Evolutionary conservation across 441 rosid species (phyloP).

Genomic region (California macrophylla): DNA sequence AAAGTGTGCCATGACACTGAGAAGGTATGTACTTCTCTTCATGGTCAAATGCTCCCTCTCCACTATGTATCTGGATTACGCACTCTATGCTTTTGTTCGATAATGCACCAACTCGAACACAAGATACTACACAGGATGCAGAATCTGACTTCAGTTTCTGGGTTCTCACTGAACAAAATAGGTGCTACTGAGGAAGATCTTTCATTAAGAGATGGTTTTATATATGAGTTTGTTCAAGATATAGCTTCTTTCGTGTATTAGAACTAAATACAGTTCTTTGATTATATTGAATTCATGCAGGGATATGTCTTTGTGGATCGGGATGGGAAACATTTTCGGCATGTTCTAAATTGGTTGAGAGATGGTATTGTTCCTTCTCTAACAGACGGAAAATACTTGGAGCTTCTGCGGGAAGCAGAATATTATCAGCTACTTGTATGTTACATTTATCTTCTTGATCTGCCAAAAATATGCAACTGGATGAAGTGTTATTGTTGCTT

Average conservation of each 20-base stretch:
- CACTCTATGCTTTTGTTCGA: background rate
- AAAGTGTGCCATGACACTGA: slow-evolving; percentile 43
- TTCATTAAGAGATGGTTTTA: background rate
- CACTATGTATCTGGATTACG: background rate
- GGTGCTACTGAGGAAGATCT: background rate
- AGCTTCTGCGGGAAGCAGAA: slow-evolving; percentile 80
- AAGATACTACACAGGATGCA: background rate
- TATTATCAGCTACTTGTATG: slow-evolving; percentile 77
- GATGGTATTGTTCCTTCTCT: slow-evolving; percentile 65
- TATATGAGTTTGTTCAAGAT: slow-evolving; percentile 6
- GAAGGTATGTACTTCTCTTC: slow-evolving; percentile 28
- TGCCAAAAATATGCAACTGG: background rate
- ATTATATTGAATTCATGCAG: slow-evolving; percentile 33
- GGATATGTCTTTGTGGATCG: slow-evolving; percentile 79
- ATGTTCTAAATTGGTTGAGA: slow-evolving; percentile 82
- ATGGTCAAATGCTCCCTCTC: background rate
- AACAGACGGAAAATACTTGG: slow-evolving; percentile 45
- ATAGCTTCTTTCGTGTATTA: background rate
- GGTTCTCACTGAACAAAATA: background rate
- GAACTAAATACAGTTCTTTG: slow-evolving; percentile 9
- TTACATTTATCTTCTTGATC: slow-evolving; percentile 12
- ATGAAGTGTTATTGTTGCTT: background rate
- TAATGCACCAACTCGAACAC: background rate
- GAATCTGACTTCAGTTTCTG: background rate
- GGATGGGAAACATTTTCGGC: slow-evolving; percentile 79